phyloP scores from a whole-genome alignment of 805 yeast species.

The Grigorovia jiainica region DNA sequence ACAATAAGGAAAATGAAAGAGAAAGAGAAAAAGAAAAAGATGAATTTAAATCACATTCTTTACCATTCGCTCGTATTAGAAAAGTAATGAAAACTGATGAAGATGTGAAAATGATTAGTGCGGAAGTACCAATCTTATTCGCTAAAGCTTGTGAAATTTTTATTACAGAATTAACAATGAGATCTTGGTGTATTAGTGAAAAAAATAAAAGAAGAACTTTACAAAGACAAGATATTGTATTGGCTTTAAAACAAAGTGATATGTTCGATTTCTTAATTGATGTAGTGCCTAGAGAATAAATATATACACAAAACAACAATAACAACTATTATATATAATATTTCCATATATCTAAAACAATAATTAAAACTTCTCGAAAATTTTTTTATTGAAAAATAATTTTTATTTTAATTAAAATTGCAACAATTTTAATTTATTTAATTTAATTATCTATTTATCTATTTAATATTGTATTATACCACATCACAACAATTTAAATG shows the following conservation, averaged over 20 bases:
- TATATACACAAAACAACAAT: neutral
- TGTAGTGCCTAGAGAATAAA: constrained; percentile 74
- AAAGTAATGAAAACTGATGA: constrained; percentile 98
- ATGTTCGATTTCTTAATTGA: constrained; percentile 97
- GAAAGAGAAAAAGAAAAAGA: constrained; percentile 48
- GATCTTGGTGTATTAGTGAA: constrained; percentile 99
- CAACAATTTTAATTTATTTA: no score
- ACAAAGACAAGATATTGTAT: constrained; percentile 90
- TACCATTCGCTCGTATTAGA: constrained; percentile 92
- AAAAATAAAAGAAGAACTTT: constrained; percentile 90
- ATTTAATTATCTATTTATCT: no score
- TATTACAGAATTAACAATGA: constrained; percentile 93
- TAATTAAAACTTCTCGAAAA: no score
- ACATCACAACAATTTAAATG: no score
- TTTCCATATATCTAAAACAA: no score
- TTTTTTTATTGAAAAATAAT: no score
- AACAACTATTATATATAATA: no score
- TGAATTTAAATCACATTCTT: constrained; percentile 86
- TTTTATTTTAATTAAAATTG: no score
- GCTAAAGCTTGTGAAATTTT: constrained; percentile 98
- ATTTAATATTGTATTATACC: no score
- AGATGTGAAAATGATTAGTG: constrained; percentile 94
- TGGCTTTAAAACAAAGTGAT: constrained; percentile 87
- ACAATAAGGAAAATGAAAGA: neutral
- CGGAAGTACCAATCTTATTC: constrained; percentile 95